Evolutionary conservation across 345 rosid species (phyloP).

Genomic region (Syzygium oleosum): DNA sequence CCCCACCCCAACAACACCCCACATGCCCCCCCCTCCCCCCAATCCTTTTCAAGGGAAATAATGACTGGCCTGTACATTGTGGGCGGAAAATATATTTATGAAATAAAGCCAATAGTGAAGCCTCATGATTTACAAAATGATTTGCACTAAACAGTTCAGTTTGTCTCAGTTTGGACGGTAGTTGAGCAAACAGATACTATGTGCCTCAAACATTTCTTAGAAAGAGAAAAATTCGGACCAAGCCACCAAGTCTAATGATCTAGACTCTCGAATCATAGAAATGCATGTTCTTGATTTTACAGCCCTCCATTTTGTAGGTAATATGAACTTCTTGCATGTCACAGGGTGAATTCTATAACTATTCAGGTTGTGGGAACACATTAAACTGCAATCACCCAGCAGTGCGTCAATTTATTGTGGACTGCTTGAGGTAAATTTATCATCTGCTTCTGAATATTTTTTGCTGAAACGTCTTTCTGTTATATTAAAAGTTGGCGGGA

Average conservation of each 20-base stretch:
- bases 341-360: conserved; percentile 96
- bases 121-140: not conserved
- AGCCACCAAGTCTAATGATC: not conserved
- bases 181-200: not conserved
- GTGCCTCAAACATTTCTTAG: not conserved
- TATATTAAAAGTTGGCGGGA: not conserved
- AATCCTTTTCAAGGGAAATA: not conserved
- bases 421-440: conserved; percentile 67
- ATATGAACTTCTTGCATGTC: not conserved
- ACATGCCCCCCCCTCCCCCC: too few species aligned
- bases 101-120: not conserved
- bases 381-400: conserved; percentile 97
- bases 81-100: not conserved
- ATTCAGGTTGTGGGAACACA: conserved; percentile 98
- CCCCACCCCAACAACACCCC: not conserved
- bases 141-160: not conserved
- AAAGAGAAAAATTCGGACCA: not conserved
- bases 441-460: not conserved
- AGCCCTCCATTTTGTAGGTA: not conserved
- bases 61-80: not conserved
- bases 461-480: not conserved
- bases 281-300: not conserved
- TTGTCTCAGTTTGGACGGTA: not conserved
- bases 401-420: conserved; percentile 85
- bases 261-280: not conserved